Percentiles rank a stretch among this genome's conserved stretches.
Conservation (phyloP, 306 rosid species). For the Vigna reflexopilosa region DNA sequence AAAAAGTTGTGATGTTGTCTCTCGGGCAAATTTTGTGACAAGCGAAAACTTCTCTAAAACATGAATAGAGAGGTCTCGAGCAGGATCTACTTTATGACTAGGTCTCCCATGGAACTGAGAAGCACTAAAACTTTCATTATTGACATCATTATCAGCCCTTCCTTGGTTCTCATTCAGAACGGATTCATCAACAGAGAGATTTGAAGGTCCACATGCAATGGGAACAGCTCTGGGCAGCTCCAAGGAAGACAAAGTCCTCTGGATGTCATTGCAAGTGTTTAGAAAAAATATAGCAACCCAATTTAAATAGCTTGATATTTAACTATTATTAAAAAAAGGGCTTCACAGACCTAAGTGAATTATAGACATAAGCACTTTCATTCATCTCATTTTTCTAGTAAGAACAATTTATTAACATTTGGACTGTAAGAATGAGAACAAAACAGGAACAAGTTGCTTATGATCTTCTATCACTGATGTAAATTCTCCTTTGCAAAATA, state of each 20-base stretch:
- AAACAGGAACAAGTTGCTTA: constrained; percentile 12
- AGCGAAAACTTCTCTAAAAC: constrained; percentile 96
- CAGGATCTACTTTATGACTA: constrained; percentile 77
- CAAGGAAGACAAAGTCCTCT: constrained; percentile 95
- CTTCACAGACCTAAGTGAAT: constrained; percentile 35
- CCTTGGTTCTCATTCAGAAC: constrained; percentile 59
- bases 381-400: constrained; percentile 31
- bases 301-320: constrained; percentile 3
- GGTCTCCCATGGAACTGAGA: constrained; percentile 68
- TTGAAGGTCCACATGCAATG: constrained; percentile 66
- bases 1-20: constrained; percentile 95
- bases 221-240: constrained; percentile 89
- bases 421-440: constrained; percentile 25
- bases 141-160: constrained; percentile 54
- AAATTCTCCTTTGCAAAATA: constrained; percentile 22
- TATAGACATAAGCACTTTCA: constrained; percentile 12
- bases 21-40: constrained; percentile 97
- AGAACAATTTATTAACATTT: constrained; percentile 29
- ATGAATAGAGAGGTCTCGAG: constrained; percentile 92
- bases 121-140: constrained; percentile 52
- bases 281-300: constrained; percentile 38
- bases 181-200: constrained; percentile 56
- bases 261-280: constrained; percentile 51
- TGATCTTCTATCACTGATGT: constrained; percentile 19
- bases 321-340: not conserved